phyloP scores from a whole-genome alignment of 2,329 filamentous ascomycete species.

The Paecilomyces niveus region DNA sequence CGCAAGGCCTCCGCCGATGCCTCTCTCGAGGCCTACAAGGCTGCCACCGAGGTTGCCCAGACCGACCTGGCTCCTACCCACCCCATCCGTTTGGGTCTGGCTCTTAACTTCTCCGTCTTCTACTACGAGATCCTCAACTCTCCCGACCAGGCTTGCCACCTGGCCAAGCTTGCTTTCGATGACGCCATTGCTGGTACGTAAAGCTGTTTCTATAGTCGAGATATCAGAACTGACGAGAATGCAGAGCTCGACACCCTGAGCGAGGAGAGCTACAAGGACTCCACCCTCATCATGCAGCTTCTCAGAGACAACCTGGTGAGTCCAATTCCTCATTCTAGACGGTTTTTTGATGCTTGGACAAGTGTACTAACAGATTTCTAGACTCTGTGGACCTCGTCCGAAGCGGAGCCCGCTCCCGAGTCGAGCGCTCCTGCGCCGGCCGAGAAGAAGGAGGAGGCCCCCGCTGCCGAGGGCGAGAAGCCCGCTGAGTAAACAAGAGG shows the following conservation, averaged over 20 bases:
- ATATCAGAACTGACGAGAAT: constrained; percentile 16
- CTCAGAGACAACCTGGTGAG: constrained; percentile 90
- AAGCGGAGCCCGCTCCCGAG: constrained; percentile 72
- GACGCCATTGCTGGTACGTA: constrained; percentile 80
- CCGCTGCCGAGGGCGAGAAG: constrained; percentile 35
- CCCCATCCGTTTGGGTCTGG: constrained; percentile 86
- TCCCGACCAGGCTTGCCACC: constrained; percentile 94
- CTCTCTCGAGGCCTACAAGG: constrained; percentile 96
- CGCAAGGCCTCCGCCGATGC: constrained; percentile 91
- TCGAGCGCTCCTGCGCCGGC: constrained; percentile 32
- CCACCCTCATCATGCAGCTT: constrained; percentile 97
- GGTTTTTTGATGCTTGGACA: background rate
- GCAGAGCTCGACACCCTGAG: constrained; percentile 90
- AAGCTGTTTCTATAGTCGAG: background rate
- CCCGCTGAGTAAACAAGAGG: constrained; percentile 37
- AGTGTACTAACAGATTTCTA: constrained; percentile 37
- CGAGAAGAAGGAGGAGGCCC: constrained; percentile 36
- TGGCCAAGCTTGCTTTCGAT: constrained; percentile 92
- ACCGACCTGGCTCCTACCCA: constrained; percentile 86
- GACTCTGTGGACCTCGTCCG: constrained; percentile 99
- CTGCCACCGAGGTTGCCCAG: constrained; percentile 80
- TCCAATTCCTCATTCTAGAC: constrained; percentile 5
- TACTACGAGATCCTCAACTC: constrained; percentile 99
- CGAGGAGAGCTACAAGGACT: constrained; percentile 99
- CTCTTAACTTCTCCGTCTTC: constrained; percentile 96